Conservation (phyloP, 768 basidiomycete genomes). For the Hebeloma cylindrosporum region DNA sequence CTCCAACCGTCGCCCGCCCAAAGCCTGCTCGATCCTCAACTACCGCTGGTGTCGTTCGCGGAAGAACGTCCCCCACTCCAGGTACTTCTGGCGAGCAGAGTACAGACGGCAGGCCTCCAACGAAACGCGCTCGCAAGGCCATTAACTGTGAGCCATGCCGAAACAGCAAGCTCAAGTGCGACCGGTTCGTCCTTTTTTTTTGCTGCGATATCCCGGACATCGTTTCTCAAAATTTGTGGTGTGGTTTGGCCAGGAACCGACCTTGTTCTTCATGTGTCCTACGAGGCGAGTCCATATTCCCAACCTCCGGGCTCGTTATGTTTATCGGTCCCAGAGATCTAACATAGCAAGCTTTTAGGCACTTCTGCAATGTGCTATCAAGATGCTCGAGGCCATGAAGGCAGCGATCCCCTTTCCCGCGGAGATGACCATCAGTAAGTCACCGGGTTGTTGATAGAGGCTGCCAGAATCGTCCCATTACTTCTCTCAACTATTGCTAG, state of each 20-base stretch:
- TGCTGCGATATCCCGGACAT: constrained; percentile 3
- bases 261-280: constrained; percentile 89
- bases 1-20: constrained; percentile 39
- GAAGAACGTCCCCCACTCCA: constrained; percentile 48
- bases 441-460: constrained; percentile 14
- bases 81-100: constrained; percentile 41
- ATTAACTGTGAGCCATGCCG: constrained; percentile 90
- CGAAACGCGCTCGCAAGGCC: constrained; percentile 82
- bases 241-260: constrained; percentile 80
- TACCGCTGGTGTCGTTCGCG: constrained; percentile 46
- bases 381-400: constrained; percentile 65
- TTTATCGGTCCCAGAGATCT: constrained; percentile 25
- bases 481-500: constrained; percentile 27
- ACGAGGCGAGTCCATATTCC: constrained; percentile 52
- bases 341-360: constrained; percentile 46
- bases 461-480: constrained; percentile 11
- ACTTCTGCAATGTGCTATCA: constrained; percentile 82
- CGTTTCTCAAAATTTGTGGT: too few species aligned
- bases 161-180: constrained; percentile 86
- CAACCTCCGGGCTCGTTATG: constrained; percentile 13
- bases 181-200: constrained; percentile 51
- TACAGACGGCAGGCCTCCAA: constrained; percentile 60
- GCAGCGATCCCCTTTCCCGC: constrained; percentile 49
- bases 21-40: constrained; percentile 41
- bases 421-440: constrained; percentile 63